Evolutionary conservation across 306 rosid genomes (phyloP), one percentile per base, ranked within the genome.

Genomic region (Rosa chinensis): DNA sequence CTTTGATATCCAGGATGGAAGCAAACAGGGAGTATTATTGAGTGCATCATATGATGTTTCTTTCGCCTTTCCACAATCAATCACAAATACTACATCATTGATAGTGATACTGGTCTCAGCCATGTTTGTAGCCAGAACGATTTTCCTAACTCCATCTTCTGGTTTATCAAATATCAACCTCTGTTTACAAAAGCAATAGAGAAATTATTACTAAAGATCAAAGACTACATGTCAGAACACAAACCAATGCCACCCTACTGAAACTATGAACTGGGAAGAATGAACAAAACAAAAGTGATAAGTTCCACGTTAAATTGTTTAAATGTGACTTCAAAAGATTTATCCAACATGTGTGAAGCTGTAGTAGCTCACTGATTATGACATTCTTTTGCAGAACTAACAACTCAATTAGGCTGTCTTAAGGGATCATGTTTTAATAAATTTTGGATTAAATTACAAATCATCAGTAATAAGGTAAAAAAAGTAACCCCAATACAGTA

Each of bases 81-180:
- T 84, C 43, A 88, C 92, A 84, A 86, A 88, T 68, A 86, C 92
- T 2, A 88, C 90, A 70, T 88, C 92, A 72, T 86, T 88, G 78
- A 88, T 88, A 43, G 92, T 88, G 81, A 88, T 88, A 75, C 92
- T 88, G 63, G 92, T 86, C 85, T 88, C 92, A 50, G 92, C 92
- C 90, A 88, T 88, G 81, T 88, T 86, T 58, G 92, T 88, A 49
- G 92, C 92, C 69, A 88, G 92, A 59, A 88, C 92, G 48, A 88
- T 86, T 86, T 88, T 88, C 69, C 90, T 77, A 61, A 88, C 72
- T 80, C 87, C 89, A 72, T 75, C 86, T 75, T 84, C 84, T 25
- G 92, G 84, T 81, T 82, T 80, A 84, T 88, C 88, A 78, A 88
- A 88, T 70, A 88, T 88, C 73, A 88, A 72, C 68, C 83, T 86